These are phyloP conservation scores for Cucurbitaria berberidis DNA, from an alignment of 2,329 filamentous ascomycete species.

Conservation along the genomic window DNA sequence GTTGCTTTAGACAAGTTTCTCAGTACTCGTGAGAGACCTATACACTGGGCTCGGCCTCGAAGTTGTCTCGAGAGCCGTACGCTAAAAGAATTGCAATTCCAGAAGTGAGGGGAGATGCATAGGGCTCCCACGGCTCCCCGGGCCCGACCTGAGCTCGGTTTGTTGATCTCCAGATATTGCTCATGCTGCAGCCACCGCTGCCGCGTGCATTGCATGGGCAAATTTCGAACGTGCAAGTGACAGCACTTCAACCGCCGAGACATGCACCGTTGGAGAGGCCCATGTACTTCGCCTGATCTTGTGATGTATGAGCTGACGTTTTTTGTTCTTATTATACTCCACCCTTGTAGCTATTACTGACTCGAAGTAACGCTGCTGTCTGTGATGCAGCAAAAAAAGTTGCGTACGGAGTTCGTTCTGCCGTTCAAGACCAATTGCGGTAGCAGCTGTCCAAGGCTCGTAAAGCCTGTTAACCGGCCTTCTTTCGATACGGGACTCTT, in stretches of 20 bases:
- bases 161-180: slow-evolving; percentile 29
- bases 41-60: slow-evolving; percentile 1
- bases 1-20: background rate
- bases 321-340: background rate
- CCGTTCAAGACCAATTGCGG: background rate
- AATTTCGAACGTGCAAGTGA: slow-evolving; percentile 12
- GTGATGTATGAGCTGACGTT: slow-evolving; percentile 7
- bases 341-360: background rate
- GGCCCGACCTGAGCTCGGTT: slow-evolving; percentile 20
- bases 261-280: slow-evolving; percentile 3
- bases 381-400: background rate
- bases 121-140: slow-evolving; percentile 25
- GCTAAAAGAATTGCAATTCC: background rate
- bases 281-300: slow-evolving; percentile 1
- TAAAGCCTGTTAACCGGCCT: background rate
- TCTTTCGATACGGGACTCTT: background rate
- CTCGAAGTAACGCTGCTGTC: background rate
- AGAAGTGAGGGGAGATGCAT: background rate
- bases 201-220: slow-evolving; percentile 12
- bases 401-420: background rate
- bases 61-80: background rate
- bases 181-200: slow-evolving; percentile 19
- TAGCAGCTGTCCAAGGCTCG: background rate
- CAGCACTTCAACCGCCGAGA: slow-evolving; percentile 4
- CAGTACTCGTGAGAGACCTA: background rate